Evolutionary conservation across 2,329 filamentous ascomycete genomes (phyloP).

Genomic region (Claviceps sp.): DNA sequence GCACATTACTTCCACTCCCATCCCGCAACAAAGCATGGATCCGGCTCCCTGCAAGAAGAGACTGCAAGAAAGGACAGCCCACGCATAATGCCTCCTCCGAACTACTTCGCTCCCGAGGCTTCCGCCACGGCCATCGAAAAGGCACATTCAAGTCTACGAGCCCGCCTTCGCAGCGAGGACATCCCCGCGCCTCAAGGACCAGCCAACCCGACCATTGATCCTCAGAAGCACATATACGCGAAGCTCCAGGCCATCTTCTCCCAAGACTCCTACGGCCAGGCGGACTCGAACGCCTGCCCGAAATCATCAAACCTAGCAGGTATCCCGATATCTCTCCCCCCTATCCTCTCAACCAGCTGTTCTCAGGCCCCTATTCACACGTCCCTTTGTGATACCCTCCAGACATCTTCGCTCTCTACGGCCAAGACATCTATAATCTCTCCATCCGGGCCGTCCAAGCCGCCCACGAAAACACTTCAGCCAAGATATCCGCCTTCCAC

Average conservation of each 20-base stretch:
- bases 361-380: background rate
- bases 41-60: no score
- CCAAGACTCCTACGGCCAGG: background rate
- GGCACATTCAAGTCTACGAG: slow-evolving; percentile 11
- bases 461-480: slow-evolving; percentile 11
- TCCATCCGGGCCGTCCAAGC: slow-evolving; percentile 9
- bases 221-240: slow-evolving; percentile 10
- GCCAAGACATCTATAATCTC: slow-evolving; percentile 3
- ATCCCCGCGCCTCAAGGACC: background rate
- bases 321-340: background rate
- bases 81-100: slow-evolving; percentile 3
- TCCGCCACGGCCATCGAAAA: slow-evolving; percentile 5
- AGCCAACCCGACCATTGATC: background rate
- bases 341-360: background rate
- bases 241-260: slow-evolving; percentile 14
- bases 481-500: slow-evolving; percentile 11
- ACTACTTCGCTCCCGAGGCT: background rate
- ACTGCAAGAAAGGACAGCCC: no score
- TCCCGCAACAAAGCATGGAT: background rate
- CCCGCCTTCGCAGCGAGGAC: slow-evolving; percentile 15
- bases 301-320: background rate
- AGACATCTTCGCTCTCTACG: slow-evolving; percentile 5
- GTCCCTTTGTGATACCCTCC: background rate
- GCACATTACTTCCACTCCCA: background rate
- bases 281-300: background rate